Conservation (phyloP, 2,329 filamentous ascomycete species). For the Dendrostoma leiphaemia region DNA sequence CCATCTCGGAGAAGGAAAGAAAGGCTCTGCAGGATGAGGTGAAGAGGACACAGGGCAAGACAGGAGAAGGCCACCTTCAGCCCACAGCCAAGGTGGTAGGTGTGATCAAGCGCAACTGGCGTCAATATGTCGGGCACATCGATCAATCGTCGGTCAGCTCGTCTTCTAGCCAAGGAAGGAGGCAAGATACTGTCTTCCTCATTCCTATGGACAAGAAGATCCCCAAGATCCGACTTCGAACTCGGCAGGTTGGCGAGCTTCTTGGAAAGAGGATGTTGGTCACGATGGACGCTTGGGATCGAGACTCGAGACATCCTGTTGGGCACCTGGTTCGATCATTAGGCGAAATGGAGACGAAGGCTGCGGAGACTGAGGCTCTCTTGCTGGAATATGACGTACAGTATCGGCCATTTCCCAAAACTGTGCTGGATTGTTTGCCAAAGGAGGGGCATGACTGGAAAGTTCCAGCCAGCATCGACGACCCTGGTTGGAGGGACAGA, state of each 20-base stretch:
- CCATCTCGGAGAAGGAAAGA: slow-evolving; percentile 87
- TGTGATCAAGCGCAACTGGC: slow-evolving; percentile 92
- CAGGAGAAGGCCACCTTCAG: slow-evolving; percentile 73
- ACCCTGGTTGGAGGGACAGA: slow-evolving; percentile 84
- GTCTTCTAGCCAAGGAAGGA: slow-evolving; percentile 71
- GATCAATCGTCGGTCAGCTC: slow-evolving; percentile 81
- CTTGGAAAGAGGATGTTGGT: slow-evolving; percentile 89
- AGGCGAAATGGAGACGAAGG: slow-evolving; percentile 92
- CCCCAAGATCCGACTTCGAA: slow-evolving; percentile 91
- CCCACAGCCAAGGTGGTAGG: slow-evolving; percentile 92
- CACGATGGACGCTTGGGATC: slow-evolving; percentile 92
- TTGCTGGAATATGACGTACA: slow-evolving; percentile 96
- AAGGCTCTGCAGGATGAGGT: slow-evolving; percentile 89
- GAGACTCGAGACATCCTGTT: slow-evolving; percentile 86
- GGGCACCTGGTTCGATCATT: slow-evolving; percentile 93
- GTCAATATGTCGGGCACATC: slow-evolving; percentile 95
- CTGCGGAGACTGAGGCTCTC: slow-evolving; percentile 94
- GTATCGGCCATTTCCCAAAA: slow-evolving; percentile 94
- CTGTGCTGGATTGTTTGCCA: slow-evolving; percentile 89
- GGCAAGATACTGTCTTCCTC: slow-evolving; percentile 90
- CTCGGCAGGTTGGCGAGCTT: slow-evolving; percentile 83
- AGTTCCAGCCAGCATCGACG: slow-evolving; percentile 74
- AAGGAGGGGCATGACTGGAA: slow-evolving; percentile 91
- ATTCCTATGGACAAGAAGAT: slow-evolving; percentile 98
- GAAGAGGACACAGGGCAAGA: slow-evolving; percentile 76